Evolutionary conservation across 768 basidiomycete genomes (phyloP).

Genomic region (Tricholoma sp.): DNA sequence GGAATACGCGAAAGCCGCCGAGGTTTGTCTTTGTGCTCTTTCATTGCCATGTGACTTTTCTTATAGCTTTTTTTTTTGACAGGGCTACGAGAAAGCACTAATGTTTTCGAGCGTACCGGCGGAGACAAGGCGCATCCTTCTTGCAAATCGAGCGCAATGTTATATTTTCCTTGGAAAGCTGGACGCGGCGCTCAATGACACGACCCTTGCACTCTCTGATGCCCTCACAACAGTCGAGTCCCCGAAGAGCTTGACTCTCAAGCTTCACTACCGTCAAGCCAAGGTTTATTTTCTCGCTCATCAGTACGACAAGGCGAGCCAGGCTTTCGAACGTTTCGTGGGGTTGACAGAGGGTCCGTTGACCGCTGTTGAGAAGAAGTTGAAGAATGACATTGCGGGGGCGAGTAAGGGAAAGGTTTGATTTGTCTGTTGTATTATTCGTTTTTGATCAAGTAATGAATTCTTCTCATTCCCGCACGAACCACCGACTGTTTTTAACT

Average conservation of each 20-base stretch:
- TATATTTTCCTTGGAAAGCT: neutral
- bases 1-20: too few species aligned
- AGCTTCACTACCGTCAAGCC: neutral
- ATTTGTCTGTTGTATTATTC: neutral
- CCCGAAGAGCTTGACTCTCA: neutral
- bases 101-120: neutral
- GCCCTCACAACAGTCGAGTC: neutral
- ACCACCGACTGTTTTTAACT: too few species aligned
- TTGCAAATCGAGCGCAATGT: neutral
- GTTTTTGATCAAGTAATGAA: neutral
- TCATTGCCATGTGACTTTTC: too few species aligned
- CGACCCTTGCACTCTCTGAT: neutral
- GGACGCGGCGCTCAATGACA: neutral
- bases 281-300: neutral
- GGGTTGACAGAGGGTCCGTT: neutral
- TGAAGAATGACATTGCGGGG: neutral
- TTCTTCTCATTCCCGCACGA: too few species aligned
- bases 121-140: neutral
- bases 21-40: too few species aligned
- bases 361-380: too few species aligned
- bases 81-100: neutral
- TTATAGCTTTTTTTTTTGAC: neutral
- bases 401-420: neutral
- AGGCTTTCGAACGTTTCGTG: neutral
- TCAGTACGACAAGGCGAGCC: neutral